Evolutionary conservation across 306 rosid species (phyloP).

Genomic region (Casuarina glauca): DNA sequence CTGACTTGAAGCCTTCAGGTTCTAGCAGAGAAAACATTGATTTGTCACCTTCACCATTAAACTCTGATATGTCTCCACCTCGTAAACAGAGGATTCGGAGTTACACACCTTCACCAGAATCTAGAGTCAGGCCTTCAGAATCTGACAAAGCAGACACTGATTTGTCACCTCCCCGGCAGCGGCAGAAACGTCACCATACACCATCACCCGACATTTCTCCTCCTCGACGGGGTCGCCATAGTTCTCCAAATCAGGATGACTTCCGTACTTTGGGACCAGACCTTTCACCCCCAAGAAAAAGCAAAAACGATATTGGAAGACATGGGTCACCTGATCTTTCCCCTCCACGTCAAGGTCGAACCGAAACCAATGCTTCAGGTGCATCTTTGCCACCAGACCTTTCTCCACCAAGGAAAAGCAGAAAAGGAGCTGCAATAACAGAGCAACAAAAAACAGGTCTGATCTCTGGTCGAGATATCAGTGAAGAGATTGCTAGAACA

Average conservation of each 20-base stretch:
- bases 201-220: constrained; percentile 49
- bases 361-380: constrained; percentile 30
- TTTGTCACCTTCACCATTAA: constrained; percentile 48
- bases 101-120: constrained; percentile 64
- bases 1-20: constrained; percentile 31
- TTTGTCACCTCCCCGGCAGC: constrained; percentile 52
- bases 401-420: constrained; percentile 69
- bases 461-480: constrained; percentile 70
- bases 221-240: constrained; percentile 40
- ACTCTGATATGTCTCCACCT: constrained; percentile 43
- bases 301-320: constrained; percentile 38
- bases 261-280: constrained; percentile 38
- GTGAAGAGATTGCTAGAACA: constrained; percentile 70
- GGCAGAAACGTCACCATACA: constrained; percentile 20
- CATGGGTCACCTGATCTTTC: constrained; percentile 29
- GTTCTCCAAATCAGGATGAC: constrained; percentile 35
- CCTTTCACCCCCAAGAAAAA: constrained; percentile 74
- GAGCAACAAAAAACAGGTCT: constrained; percentile 61
- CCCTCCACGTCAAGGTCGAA: constrained; percentile 19
- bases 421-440: constrained; percentile 40
- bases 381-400: constrained; percentile 43
- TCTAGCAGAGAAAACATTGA: constrained; percentile 35
- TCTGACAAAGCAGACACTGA: constrained; percentile 35
- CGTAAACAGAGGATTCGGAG: constrained; percentile 36
- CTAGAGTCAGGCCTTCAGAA: constrained; percentile 31